Evolutionary conservation across 345 rosid genomes (phyloP).

Genomic region (Gossypium turneri): DNA sequence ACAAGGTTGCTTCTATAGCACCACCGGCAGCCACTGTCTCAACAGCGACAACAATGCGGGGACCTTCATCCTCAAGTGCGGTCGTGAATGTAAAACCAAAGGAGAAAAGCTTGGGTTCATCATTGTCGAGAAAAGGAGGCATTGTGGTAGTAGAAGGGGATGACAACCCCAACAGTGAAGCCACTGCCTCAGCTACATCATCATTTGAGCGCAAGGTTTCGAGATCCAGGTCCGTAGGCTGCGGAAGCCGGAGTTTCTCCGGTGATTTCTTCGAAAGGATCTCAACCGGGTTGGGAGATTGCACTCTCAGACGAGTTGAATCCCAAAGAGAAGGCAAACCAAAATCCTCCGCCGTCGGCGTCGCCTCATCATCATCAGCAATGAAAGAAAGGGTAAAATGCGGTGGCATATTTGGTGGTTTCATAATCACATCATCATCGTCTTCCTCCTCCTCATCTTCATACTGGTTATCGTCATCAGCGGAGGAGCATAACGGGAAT

Average conservation of each 20-base stretch:
- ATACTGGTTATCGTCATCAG: constrained; percentile 60
- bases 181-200: constrained; percentile 42
- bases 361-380: constrained; percentile 20
- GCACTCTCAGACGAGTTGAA: constrained; percentile 89
- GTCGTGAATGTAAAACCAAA: constrained; percentile 21
- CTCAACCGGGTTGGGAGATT: constrained; percentile 96
- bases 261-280: constrained; percentile 97
- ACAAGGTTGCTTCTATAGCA: constrained; percentile 22
- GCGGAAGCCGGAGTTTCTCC: constrained; percentile 96
- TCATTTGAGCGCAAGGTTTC: constrained; percentile 86
- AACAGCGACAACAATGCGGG: background rate
- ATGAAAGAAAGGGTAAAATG: constrained; percentile 81
- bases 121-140: constrained; percentile 41
- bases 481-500: constrained; percentile 33
- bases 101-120: constrained; percentile 40
- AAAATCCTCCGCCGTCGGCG: constrained; percentile 19
- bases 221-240: constrained; percentile 99
- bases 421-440: constrained; percentile 66
- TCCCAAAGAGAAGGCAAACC: constrained; percentile 85
- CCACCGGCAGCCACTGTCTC: background rate
- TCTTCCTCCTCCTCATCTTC: constrained; percentile 77
- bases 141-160: constrained; percentile 53
- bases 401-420: constrained; percentile 95
- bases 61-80: constrained; percentile 18
- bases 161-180: constrained; percentile 49